Conservation (phyloP, 2,329 filamentous ascomycete species). For the Aotearoamyces nothofagi region DNA sequence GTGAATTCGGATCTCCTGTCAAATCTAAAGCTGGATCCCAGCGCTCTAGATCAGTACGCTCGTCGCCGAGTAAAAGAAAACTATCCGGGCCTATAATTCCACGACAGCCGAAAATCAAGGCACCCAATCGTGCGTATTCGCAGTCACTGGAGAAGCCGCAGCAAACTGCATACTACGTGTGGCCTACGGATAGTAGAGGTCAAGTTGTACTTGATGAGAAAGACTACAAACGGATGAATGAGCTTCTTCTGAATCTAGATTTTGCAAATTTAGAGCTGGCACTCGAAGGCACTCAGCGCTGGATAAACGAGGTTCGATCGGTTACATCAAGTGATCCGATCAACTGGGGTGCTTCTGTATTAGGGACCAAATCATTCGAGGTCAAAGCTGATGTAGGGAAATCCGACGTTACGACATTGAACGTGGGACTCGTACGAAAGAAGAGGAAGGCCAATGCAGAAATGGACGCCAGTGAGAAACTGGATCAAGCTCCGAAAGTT, state of each 20-base stretch:
- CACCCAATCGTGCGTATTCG: slow-evolving; percentile 32
- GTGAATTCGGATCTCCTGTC: neutral
- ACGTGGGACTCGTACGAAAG: slow-evolving; percentile 29
- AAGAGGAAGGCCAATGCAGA: slow-evolving; percentile 26
- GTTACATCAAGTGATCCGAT: slow-evolving; percentile 19
- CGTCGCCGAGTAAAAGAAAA: slow-evolving; percentile 21
- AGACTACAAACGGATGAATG: slow-evolving; percentile 51
- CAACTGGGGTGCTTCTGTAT: slow-evolving; percentile 35
- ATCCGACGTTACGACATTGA: slow-evolving; percentile 20
- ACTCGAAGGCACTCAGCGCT: slow-evolving; percentile 48
- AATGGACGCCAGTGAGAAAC: neutral
- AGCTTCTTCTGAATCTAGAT: slow-evolving; percentile 58
- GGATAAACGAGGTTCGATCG: slow-evolving; percentile 50
- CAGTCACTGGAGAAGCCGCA: slow-evolving; percentile 32
- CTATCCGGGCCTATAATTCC: slow-evolving; percentile 46
- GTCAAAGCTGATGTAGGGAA: slow-evolving; percentile 6
- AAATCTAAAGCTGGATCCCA: slow-evolving; percentile 2
- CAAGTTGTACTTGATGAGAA: slow-evolving; percentile 45
- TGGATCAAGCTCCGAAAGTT: slow-evolving; percentile 15
- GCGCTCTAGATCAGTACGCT: slow-evolving; percentile 2
- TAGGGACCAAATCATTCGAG: slow-evolving; percentile 25
- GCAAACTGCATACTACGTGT: slow-evolving; percentile 47
- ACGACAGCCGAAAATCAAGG: slow-evolving; percentile 51
- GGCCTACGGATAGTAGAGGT: slow-evolving; percentile 47
- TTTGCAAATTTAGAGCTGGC: slow-evolving; percentile 53